Conservation (phyloP, 2,329 filamentous ascomycete genomes). For the Coleophoma eucalyptorum region DNA sequence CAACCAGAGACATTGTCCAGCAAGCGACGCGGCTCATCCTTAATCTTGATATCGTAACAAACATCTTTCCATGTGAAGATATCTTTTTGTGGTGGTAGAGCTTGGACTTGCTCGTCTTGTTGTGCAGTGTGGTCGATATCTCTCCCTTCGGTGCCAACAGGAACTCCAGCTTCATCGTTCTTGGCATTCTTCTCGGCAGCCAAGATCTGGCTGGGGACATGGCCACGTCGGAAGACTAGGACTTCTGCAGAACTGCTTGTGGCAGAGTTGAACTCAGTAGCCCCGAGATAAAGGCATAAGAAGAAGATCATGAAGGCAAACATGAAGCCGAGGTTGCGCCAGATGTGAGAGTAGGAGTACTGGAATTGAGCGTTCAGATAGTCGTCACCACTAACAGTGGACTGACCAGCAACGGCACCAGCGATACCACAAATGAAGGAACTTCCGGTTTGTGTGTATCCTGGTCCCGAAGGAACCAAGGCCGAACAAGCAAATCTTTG, state of each 20-base stretch:
- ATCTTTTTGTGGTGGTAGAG: constrained; percentile 23
- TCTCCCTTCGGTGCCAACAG: constrained; percentile 5
- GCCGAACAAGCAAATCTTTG: constrained; percentile 60
- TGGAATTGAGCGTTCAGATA: constrained; percentile 53
- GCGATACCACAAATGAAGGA: constrained; percentile 50
- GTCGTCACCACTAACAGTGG: constrained; percentile 51
- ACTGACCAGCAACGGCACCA: constrained; percentile 50
- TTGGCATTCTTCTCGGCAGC: constrained; percentile 26
- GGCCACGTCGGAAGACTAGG: constrained; percentile 67
- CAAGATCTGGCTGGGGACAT: constrained; percentile 32
- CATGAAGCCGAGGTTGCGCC: constrained; percentile 63
- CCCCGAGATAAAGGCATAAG: constrained; percentile 55
- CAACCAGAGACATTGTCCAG: constrained; percentile 69
- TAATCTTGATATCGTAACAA: constrained; percentile 76
- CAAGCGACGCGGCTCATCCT: constrained; percentile 58
- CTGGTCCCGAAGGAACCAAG: constrained; percentile 19
- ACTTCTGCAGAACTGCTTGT: constrained; percentile 74
- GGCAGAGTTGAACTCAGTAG: constrained; percentile 60
- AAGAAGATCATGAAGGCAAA: constrained; percentile 63
- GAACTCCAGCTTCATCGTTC: constrained; percentile 19
- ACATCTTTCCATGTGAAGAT: constrained; percentile 32
- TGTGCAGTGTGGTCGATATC: constrained; percentile 10
- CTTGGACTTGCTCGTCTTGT: constrained; percentile 19
- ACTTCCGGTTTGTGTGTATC: constrained; percentile 40
- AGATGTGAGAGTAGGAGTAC: constrained; percentile 45